Base-by-base conservation (phyloP, 768 basidiomycete genomes). In the Vishniacozyma victoriae region DNA sequence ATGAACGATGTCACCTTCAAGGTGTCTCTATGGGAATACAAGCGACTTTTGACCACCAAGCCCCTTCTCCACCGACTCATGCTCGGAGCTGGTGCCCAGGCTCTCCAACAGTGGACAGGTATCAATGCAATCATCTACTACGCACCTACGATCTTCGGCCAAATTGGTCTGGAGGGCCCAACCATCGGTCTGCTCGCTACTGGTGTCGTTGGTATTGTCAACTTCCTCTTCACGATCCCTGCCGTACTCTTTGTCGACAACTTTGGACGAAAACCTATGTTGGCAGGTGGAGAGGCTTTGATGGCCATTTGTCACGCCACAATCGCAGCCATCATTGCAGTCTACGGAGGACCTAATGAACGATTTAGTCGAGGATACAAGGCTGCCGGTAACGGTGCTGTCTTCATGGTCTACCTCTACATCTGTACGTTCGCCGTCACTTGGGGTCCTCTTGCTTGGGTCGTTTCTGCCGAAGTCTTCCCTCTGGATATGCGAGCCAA, bases 21-120 rank as follows among this genome's bases (percentile, higher is more conserved):
- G 63, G 79, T 85, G 41, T 81, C 80, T 1, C 54, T 82, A 13
- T 72, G 76, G 47, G 78, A 77, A 40, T 87, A 86, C 64, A 57
- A 78, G 45, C 82, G 84, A 63, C 73, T 87, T 23, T 52, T 87
- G 16, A 74, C 72, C 26, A 67, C 62, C 24, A 56, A 55, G 48
- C 50, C 78, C 39, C 72, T 86, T 22, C 69, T 86, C 38, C 79
- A 78, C 60, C 78, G 86, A 26, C 78, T 71, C 25, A 57, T 64
- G 54, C 51, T 84, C 6, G 77, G 77, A 22, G 76, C 84, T 38
- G 82, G 81, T 20, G 78, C 81, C 75, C 35, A 88, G 83, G 84
- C 83, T 82, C 74, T 86, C 76, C 85, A 86, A 64, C 85, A 86
- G 71, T 86, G 84, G 84, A 85, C 84, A 24, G 86, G 85, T 52